Percentiles rank a stretch among this genome's conserved stretches.
These are phyloP conservation scores for Cyclanthera cordifolia DNA, from an alignment of 306 rosid genomes.

Conservation along the genomic window DNA sequence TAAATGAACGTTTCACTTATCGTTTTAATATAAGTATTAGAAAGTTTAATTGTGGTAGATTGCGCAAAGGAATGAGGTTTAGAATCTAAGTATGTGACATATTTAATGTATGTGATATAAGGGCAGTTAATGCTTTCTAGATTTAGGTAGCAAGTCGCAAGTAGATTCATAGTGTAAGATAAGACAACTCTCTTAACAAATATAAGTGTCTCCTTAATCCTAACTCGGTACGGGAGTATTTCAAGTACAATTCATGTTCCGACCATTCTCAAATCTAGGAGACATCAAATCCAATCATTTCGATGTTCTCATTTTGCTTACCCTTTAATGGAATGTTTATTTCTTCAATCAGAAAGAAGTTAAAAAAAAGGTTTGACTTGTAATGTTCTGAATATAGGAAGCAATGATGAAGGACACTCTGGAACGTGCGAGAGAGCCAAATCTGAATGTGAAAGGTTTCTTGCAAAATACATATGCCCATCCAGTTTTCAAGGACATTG, in stretches of 20 bases:
- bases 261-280: background rate
- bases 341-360: background rate
- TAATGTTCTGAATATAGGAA: slow-evolving; percentile 36
- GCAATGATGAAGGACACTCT: slow-evolving; percentile 93
- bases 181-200: background rate
- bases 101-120: background rate
- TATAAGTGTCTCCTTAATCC: background rate
- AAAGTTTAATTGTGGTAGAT: background rate
- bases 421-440: slow-evolving; percentile 80
- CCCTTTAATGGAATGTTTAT: background rate
- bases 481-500: slow-evolving; percentile 72
- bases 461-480: slow-evolving; percentile 58
- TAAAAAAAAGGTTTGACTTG: background rate
- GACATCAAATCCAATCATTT: background rate
- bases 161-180: background rate
- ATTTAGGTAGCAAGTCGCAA: too few species aligned
- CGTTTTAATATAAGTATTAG: too few species aligned
- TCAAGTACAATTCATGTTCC: too few species aligned
- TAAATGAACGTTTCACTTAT: too few species aligned
- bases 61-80: background rate
- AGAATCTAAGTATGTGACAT: background rate
- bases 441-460: slow-evolving; percentile 70
- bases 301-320: background rate
- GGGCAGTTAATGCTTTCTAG: too few species aligned
- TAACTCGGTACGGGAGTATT: too few species aligned